Conservation (phyloP, 73 alveolate species). For the Symbiodinium natans region DNA sequence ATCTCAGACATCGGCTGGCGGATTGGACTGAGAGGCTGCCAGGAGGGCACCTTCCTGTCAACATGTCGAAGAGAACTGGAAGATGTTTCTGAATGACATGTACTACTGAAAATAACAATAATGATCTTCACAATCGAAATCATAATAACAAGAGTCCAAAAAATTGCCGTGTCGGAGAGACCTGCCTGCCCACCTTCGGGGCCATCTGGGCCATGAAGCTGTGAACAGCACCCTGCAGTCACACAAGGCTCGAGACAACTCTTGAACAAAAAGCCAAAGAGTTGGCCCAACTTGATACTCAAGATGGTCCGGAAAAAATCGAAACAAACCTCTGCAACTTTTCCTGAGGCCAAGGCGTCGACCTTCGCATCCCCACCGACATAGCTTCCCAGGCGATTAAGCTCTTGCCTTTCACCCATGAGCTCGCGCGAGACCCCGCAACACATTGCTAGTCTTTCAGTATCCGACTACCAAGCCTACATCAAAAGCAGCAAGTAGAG, state of each 20-base stretch:
- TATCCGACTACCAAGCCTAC: too few relatives aligned
- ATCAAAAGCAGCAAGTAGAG: too few relatives aligned
- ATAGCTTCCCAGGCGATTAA: slow-evolving; percentile 50
- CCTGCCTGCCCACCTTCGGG: slow-evolving; percentile 66
- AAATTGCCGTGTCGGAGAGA: too few relatives aligned
- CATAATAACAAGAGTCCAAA: too few relatives aligned
- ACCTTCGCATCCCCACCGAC: slow-evolving; percentile 38
- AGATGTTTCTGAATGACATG: too few relatives aligned
- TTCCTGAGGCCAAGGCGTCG: slow-evolving; percentile 2
- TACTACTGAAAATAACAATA: too few relatives aligned
- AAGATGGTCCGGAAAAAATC: too few relatives aligned
- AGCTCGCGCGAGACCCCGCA: too few relatives aligned
- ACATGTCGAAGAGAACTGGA: too few relatives aligned
- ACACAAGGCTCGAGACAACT: background rate
- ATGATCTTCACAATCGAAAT: too few relatives aligned
- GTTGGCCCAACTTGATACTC: background rate
- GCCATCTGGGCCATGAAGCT: slow-evolving; percentile 69
- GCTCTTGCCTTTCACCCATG: slow-evolving; percentile 33
- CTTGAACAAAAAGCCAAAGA: background rate
- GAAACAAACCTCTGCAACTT: background rate
- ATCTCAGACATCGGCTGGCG: background rate
- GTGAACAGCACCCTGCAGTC: slow-evolving; percentile 65
- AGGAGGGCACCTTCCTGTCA: background rate
- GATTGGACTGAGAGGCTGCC: slow-evolving; percentile 4
- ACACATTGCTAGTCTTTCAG: too few relatives aligned